Evolutionary conservation across 169 alveolate species (phyloP), one percentile per base, ranked within the genome.

Genomic region (Eimeria acervulina): DNA sequence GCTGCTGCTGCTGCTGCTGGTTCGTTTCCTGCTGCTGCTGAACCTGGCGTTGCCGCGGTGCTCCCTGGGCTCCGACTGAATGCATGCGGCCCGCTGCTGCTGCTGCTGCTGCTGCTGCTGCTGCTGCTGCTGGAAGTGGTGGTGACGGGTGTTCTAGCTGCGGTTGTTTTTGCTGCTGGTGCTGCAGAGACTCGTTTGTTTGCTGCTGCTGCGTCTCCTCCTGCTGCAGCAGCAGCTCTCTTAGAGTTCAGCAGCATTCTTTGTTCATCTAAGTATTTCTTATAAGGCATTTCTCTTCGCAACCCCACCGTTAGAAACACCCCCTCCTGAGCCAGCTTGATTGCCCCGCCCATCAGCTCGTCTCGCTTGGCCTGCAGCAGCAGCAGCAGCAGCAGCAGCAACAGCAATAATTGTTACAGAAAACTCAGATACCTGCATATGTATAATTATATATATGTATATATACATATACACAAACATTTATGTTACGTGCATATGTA

Each of bases 241-340:
- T 47, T 38, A 12, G 12, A 15, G 31, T 68, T 81, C 42, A 89
- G 61, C 40, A 44, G 28, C 51, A 17, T n/a, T 38, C 87, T 42
- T 74, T 89, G 95, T 47, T 89, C 87, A 26, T 89, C 80, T 21
- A 89, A n/a, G 55, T 89, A 89, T 84, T 28, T 26, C 68, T 28
- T n/a, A 59, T 89, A 89, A 2, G 31, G 70, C 72, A 28, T 31
- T 44, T 66, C 74, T 15, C 42, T 6, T 8, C 87, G 85, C 72
- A 38, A 26, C 36, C 95, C 95, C 51, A 89, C 95, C 42, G 78
- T 28, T 28, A 51, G 72, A 44, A 63, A 89, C 59, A 78, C 78
- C 2, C 95, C 95, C 38, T 66, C 76, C 72, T 89, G 95, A 1
- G 87, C 95, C 52, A 44, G 59, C 74, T 89, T 76, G 51, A 89